Base-by-base conservation (phyloP, 2,329 filamentous ascomycete genomes). In the Trichoderma guizhouense region DNA sequence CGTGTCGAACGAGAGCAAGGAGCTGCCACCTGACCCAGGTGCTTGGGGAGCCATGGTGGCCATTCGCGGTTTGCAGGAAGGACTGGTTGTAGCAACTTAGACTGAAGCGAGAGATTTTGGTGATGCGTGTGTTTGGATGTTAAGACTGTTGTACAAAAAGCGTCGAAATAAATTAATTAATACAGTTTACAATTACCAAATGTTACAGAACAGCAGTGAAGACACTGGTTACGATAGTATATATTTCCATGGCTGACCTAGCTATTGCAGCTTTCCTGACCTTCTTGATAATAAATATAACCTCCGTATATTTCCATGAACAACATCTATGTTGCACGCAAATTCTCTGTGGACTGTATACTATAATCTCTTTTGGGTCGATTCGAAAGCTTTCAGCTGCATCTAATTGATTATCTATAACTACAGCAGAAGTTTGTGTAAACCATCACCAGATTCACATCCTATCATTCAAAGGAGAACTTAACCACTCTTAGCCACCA, bases 1-100 rank as follows among this genome's bases (percentile, higher is more conserved):
- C 6, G 85, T 84, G 1, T 86, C 86, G 57, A 87, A 84, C 71
- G 83, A 86, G 72, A 84, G 83, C 69, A 81, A 80, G 67, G 85
- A 84, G 58, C 73, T 87, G 69, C 89, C 91, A 5, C 90, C 91
- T 4, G 91, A 93, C 78, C 91, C 91, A 0, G 91, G 91, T 34
- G 91, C 91, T 5, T 90, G 90, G 84, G 91, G 90, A n/a, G 85
- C 91, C 28, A 89, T 89, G 85, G 85, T 88, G 18, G 86, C 82
- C 2, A 83, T 87, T 57, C 79, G 81, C 74, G 85, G 83, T 1
- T 72, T 86, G 64, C 74, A 78, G 65, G 77, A 78, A 61, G 74
- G 72, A n/a, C 66, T 73, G 7, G 70, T 72, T 26, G 64, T 51
- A 51, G 70, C 70, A 43, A 69, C 34, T 12, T 63, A 60, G 43